Evolutionary conservation across 2,329 filamentous ascomycete genomes (phyloP), one percentile per base, ranked within the genome.

Genomic region (Ophiosphaerella herpotricha): DNA sequence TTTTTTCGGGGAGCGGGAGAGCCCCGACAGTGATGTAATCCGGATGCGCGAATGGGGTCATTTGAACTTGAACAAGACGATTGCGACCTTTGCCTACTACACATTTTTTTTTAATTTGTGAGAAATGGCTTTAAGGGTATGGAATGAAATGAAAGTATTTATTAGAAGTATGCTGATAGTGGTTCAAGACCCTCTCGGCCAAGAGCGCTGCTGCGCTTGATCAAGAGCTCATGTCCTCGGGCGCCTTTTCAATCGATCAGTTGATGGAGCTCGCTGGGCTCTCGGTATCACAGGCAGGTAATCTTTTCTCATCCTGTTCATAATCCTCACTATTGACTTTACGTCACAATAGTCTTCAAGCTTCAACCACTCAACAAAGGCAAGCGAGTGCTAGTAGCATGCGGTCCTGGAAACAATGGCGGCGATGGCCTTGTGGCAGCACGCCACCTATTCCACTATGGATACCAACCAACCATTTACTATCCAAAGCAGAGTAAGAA

Each of bases 181-280:
- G n/a, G 7, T 13, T 16, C 6, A 46, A 95, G 91, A 96, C 91
- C 23, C 82, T 99, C 23, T 88, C 87, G 8, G 87, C 93, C 36
- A 91, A 94, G 75, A 90, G 91, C 57, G 94, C 94, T 0, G 88
- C 90, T 0, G 89, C 90, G 40, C 83, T 99, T 14, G 94, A 99
- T 71, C 87, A 90, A 73, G 93, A 99, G 71, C 86, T 99, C 55
- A 97, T 99, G 92, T 89, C 85, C 68, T 85, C 86, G 1, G 84
- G 85, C 34, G 91, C 89, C 7, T 99, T 96, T 76, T 96, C 91
- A 9, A 83, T 99, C 47, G 94, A 97, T 70, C 94, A 99, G 75
- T 80, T 99, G 41, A 97, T 99, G 94, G 94, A 97, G 71, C 78
- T 99, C 7, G 94, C 94, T 37, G 94, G 94, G 0, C 81, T 99